These are phyloP conservation scores for Apiospora arundinis DNA, from an alignment of 2,329 filamentous ascomycete species.

Conservation along the genomic window DNA sequence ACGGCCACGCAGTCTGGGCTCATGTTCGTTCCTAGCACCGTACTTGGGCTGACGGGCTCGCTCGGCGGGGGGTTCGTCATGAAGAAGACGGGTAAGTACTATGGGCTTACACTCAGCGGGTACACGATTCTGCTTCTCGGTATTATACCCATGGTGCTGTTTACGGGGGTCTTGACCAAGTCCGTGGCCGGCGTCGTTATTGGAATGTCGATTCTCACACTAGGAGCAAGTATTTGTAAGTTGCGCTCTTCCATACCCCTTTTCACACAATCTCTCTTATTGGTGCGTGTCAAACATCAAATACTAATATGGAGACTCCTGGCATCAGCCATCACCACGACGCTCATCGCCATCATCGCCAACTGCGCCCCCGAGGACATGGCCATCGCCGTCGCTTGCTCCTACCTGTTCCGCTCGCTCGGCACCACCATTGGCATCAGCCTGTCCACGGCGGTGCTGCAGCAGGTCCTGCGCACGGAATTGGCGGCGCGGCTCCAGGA, in stretches of 20 bases:
- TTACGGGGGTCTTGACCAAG: constrained; percentile 57
- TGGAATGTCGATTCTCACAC: constrained; percentile 58
- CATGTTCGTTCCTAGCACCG: constrained; percentile 70
- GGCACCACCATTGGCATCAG: constrained; percentile 79
- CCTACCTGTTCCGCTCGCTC: constrained; percentile 80
- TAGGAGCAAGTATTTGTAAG: constrained; percentile 47
- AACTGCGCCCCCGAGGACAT: constrained; percentile 72
- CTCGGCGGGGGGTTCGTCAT: constrained; percentile 71
- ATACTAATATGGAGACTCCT: constrained; percentile 52
- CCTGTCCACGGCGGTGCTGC: constrained; percentile 73
- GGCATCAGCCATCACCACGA: constrained; percentile 69
- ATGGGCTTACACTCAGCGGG: constrained; percentile 67
- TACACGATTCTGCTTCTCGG: constrained; percentile 62
- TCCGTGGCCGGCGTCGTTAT: constrained; percentile 60
- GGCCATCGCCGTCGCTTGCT: constrained; percentile 78
- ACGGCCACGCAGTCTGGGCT: constrained; percentile 69
- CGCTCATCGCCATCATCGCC: constrained; percentile 74
- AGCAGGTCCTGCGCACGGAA: constrained; percentile 67
- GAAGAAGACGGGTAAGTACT: constrained; percentile 74
- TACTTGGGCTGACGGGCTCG: constrained; percentile 67
- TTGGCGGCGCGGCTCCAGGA: constrained; percentile 60
- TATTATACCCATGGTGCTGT: constrained; percentile 61
- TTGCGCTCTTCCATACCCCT: constrained; percentile 14
- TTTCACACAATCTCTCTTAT: not conserved
- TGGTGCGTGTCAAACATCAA: not conserved